Conservation (phyloP, 192 early-diverging fungal species). For the Coemansia sp. region DNA sequence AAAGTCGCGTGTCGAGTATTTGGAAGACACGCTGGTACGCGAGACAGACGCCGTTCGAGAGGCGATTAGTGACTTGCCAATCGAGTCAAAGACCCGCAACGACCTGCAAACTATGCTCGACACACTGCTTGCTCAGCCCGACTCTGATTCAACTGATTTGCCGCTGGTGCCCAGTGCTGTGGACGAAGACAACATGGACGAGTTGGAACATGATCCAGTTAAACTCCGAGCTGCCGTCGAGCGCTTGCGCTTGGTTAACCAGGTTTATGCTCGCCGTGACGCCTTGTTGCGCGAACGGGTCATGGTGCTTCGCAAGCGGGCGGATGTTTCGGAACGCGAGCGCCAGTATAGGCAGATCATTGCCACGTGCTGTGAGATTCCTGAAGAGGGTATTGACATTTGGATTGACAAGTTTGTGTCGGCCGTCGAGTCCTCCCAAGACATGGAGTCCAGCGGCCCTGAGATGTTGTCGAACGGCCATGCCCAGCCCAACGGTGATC, state of each 20-base stretch:
- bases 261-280: slow-evolving; percentile 49
- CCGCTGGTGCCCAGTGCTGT: slow-evolving; percentile 13
- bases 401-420: slow-evolving; percentile 70
- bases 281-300: slow-evolving; percentile 61
- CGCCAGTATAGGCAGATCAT: slow-evolving; percentile 81
- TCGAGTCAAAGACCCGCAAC: slow-evolving; percentile 29
- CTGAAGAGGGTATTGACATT: slow-evolving; percentile 73
- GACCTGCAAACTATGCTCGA: slow-evolving; percentile 30
- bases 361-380: slow-evolving; percentile 79
- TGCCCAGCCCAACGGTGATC: too few species aligned
- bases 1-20: slow-evolving; percentile 60
- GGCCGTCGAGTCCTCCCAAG: slow-evolving; percentile 68
- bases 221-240: slow-evolving; percentile 36
- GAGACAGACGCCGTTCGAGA: slow-evolving; percentile 47
- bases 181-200: slow-evolving; percentile 10
- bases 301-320: slow-evolving; percentile 48
- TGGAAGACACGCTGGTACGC: slow-evolving; percentile 61
- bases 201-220: slow-evolving; percentile 34
- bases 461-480: neutral
- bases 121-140: slow-evolving; percentile 19
- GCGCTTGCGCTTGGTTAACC: slow-evolving; percentile 41
- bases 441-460: neutral
- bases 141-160: slow-evolving; percentile 11
- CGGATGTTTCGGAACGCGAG: slow-evolving; percentile 65
- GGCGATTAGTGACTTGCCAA: slow-evolving; percentile 34